Evolutionary conservation across 1,284 basidiomycete genomes (phyloP).

Genomic region (Malassezia equina): DNA sequence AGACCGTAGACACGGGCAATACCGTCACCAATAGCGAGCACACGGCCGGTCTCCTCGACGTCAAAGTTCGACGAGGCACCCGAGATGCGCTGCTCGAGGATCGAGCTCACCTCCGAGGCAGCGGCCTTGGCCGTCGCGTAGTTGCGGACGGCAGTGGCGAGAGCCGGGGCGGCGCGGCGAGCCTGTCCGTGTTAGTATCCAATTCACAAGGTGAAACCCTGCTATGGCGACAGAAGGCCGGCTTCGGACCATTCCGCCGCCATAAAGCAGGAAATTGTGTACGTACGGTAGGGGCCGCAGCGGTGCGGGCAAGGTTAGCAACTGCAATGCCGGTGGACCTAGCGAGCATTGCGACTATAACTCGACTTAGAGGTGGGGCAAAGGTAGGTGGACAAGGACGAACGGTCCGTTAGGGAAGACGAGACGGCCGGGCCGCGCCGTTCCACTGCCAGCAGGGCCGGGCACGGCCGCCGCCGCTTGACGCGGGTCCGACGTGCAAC

Average conservation of each 20-base stretch:
- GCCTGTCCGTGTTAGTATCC: conserved; percentile 44
- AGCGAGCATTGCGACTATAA: conserved; percentile 39
- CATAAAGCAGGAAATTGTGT: not conserved
- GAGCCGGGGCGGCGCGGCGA: conserved; percentile 52
- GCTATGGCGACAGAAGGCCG: not conserved
- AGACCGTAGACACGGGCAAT: conserved; percentile 93
- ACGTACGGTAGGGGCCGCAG: conserved; percentile 39
- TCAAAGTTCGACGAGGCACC: conserved; percentile 80
- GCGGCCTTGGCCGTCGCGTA: conserved; percentile 98
- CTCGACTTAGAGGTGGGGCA: conserved; percentile 10
- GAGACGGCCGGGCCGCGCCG: conserved; percentile 14
- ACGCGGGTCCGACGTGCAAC: conserved; percentile 3
- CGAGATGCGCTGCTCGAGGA: conserved; percentile 95
- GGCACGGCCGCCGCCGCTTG: conserved; percentile 8
- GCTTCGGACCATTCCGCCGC: not conserved
- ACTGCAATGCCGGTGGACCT: conserved; percentile 42
- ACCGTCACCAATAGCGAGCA: conserved; percentile 98
- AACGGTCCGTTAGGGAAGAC: conserved; percentile 6
- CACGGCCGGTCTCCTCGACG: conserved; percentile 97
- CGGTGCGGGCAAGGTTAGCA: conserved; percentile 44
- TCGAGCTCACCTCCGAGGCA: conserved; percentile 96
- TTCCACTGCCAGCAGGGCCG: conserved; percentile 14
- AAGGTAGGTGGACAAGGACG: conserved; percentile 16
- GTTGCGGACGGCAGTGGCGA: conserved; percentile 49
- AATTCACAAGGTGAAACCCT: not conserved